phyloP scores from a whole-genome alignment of 768 basidiomycete species.

The Pulveroboletus sp. region DNA sequence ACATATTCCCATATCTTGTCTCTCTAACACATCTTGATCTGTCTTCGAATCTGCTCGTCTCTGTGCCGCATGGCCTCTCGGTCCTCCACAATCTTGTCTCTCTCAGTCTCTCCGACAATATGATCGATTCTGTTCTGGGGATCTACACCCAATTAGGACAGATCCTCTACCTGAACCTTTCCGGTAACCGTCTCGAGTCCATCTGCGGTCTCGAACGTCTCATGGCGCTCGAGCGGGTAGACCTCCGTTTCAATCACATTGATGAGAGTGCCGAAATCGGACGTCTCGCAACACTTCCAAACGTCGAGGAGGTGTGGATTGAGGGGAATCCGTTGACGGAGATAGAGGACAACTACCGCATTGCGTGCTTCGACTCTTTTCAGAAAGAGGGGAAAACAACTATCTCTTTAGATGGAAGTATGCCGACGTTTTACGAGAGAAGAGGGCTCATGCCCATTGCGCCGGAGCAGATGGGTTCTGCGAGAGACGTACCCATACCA shows the following conservation, averaged over 20 bases:
- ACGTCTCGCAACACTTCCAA: constrained; percentile 72
- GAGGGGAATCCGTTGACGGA: constrained; percentile 80
- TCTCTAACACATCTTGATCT: constrained; percentile 81
- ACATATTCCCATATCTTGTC: constrained; percentile 60
- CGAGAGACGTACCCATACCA: constrained; percentile 43
- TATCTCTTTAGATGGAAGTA: constrained; percentile 69
- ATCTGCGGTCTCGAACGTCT: constrained; percentile 93
- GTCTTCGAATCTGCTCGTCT: constrained; percentile 86
- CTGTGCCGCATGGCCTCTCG: constrained; percentile 75
- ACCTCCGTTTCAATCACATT: constrained; percentile 74
- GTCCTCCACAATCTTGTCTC: constrained; percentile 74
- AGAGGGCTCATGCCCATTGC: constrained; percentile 47
- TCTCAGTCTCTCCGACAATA: constrained; percentile 95
- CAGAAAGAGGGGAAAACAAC: constrained; percentile 73
- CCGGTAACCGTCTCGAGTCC: constrained; percentile 87
- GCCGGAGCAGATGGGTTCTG: constrained; percentile 49
- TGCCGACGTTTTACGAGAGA: constrained; percentile 69
- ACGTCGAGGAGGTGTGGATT: constrained; percentile 76
- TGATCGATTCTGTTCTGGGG: constrained; percentile 92
- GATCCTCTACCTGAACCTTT: constrained; percentile 72
- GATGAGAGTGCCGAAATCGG: constrained; percentile 84
- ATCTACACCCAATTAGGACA: constrained; percentile 80
- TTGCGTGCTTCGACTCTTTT: constrained; percentile 80
- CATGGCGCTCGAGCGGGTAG: constrained; percentile 75
- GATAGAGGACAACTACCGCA: constrained; percentile 63